Evolutionary conservation across 768 basidiomycete genomes (phyloP), one percentile per base, ranked within the genome.

Genomic region (Hemileccinum impolitum): DNA sequence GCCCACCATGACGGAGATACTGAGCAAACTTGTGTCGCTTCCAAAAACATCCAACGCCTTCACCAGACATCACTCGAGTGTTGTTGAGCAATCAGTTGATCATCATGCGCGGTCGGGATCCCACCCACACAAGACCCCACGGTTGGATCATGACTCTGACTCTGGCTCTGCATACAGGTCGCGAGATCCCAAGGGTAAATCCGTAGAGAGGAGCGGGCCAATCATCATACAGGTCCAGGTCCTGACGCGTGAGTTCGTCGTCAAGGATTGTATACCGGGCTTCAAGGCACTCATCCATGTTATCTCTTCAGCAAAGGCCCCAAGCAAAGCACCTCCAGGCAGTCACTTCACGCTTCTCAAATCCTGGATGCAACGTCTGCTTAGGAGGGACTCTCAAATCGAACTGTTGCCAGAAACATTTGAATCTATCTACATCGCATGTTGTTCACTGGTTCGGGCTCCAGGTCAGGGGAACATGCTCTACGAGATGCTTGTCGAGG

Each of bases 51-150:
- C 82, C 3, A 65, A 72, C 8, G 80, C 71, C 3, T 76, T 85
- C 48, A 73, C 72, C 8, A 63, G 72, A 28, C 53, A 77, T 18
- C 71, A 67, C 31, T 54, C 74, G 4, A 68, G 74, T 6, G 60
- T 71, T 37, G 46, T 68, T 41, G 71, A 73, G 47, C 48, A n/a
- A 23, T 45, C 62, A 8, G 1, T 55, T 25, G 66, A 73, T 50
- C 51, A 55, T 47, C 51, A 55, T 47, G 72, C 75, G 50, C 75
- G 74, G 68, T 76, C 72, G 61, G 77, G 72, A 63, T 79, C 79
- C 68, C 80, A 77, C 71, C 78, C 79, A 55, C 78, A 76, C 68
- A 89, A 90, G 74, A 79, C 79, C 50, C 76, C 83, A 53, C 82
- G 85, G 54, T 71, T 85, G 68, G 77, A 77, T 54, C 70, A 71